These are phyloP conservation scores for Tranzscheliella williamsii DNA, from an alignment of 1,284 basidiomycete species.

Conservation along the genomic window DNA sequence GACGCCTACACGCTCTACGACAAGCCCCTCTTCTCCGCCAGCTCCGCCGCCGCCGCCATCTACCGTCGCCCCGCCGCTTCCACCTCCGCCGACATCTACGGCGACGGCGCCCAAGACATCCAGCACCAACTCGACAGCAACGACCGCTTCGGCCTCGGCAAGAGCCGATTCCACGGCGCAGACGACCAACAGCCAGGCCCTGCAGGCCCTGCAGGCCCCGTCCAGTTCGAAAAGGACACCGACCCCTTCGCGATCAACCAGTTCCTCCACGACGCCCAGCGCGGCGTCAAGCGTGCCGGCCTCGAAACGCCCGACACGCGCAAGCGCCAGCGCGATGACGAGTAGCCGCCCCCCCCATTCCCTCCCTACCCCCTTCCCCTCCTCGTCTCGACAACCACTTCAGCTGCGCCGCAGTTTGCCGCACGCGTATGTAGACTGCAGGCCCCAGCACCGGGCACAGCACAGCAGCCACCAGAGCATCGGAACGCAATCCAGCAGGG, in stretches of 20 bases:
- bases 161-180: conserved; percentile 80
- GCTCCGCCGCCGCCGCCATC: conserved; percentile 92
- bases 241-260: conserved; percentile 99
- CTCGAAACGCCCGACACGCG: conserved; percentile 6
- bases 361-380: too few relatives aligned
- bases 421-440: too few relatives aligned
- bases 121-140: conserved; percentile 85
- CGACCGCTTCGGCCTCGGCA: conserved; percentile 87
- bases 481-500: too few relatives aligned
- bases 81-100: conserved; percentile 64
- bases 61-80: conserved; percentile 82
- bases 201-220: conserved; percentile 70
- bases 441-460: too few relatives aligned
- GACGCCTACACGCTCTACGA: conserved; percentile 94
- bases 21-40: conserved; percentile 91
- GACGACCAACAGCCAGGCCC: conserved; percentile 71
- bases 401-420: too few relatives aligned
- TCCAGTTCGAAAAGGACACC: conserved; percentile 97
- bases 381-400: too few relatives aligned
- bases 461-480: too few relatives aligned
- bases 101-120: conserved; percentile 90
- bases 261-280: conserved; percentile 87
- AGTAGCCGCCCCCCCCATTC: too few relatives aligned
- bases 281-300: conserved; percentile 72
- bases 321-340: too few relatives aligned